Percentiles rank a stretch among this genome's conserved stretches.
Evolutionary conservation across 306 rosid genomes (phyloP).

Genomic region (Coriaria nepalensis): DNA sequence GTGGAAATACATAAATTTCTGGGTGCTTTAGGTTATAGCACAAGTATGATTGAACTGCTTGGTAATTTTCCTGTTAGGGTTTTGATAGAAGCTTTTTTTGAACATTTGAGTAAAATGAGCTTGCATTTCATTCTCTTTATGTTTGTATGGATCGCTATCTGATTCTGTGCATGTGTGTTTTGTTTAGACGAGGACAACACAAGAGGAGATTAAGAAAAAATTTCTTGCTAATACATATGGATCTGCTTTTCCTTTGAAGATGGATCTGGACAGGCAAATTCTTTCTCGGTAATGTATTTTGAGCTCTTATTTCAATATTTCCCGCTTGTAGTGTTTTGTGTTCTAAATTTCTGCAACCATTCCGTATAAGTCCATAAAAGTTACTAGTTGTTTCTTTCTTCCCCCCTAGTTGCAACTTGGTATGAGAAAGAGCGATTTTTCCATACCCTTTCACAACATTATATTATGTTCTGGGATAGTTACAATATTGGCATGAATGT

Average conservation of each 20-base stretch:
- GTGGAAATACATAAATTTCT: too few species aligned
- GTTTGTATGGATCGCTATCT: not conserved
- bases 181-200: constrained; percentile 25
- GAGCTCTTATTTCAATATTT: not conserved
- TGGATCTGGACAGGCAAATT: constrained; percentile 67
- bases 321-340: not conserved
- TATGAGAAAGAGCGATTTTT: too few species aligned
- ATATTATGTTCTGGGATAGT: too few species aligned
- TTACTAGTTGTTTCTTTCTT: not conserved
- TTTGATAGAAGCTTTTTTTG: too few species aligned
- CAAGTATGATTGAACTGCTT: too few species aligned
- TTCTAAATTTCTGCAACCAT: not conserved
- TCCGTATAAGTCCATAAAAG: not conserved
- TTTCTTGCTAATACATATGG: constrained; percentile 49
- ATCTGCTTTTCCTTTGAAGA: constrained; percentile 64
- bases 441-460: too few species aligned
- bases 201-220: constrained; percentile 49
- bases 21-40: too few species aligned
- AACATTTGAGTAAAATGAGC: not conserved
- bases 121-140: not conserved
- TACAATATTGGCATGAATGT: too few species aligned
- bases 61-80: too few species aligned
- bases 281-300: constrained; percentile 41
- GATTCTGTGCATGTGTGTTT: not conserved
- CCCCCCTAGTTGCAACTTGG: not conserved